Evolutionary conservation across 192 early-diverging fungal genomes (phyloP), one percentile per base, ranked within the genome.

Genomic region (Cetraspora pellucida): DNA sequence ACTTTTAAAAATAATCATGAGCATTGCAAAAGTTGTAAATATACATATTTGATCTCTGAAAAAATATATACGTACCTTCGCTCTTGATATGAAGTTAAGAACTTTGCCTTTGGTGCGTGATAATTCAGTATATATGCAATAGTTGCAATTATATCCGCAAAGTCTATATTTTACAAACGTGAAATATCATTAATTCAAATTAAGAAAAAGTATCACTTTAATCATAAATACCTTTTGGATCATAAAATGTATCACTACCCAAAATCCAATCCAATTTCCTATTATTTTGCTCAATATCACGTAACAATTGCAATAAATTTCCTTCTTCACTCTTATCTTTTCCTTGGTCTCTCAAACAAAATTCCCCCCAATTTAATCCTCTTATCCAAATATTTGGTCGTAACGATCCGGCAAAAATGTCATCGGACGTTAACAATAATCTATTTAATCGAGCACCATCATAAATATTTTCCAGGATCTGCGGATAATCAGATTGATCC

Each of bases 11-110:
- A 27, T 45, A 58, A 60, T 0, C 10, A 60, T 13, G 25, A n/a
- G n/a, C 25, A 27, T 46, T 11, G 17, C 16, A 3, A 47, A 45
- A 16, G 19, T 46, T 37, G 21, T 9, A 25, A 68, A 49, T 25
- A 3, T 13, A 47, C 16, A 25, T 45, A 8, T 44, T 74, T 47
- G 11, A 6, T 25, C 14, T 27, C 5, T 13, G 47, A 25, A 27
- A 25, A 70, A 70, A 28, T 16, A n/a, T 43, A 19, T 44, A 37
- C 10, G 2, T 66, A 76, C 74, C 86, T 89, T 70, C 93, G 71
- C 69, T 93, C 88, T 72, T 95, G 92, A 74, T 95, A 95, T 1
- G 91, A 84, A 3, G 91, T 91, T 10, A 93, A 57, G 66, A 93
- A 93, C 14, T 78, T 75, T 52, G 87, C 86, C 3, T 82, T 69